Evolutionary conservation across 2,329 filamentous ascomycete genomes (phyloP), one percentile per base, ranked within the genome.

Genomic region (Pseudogymnoascus sp.): DNA sequence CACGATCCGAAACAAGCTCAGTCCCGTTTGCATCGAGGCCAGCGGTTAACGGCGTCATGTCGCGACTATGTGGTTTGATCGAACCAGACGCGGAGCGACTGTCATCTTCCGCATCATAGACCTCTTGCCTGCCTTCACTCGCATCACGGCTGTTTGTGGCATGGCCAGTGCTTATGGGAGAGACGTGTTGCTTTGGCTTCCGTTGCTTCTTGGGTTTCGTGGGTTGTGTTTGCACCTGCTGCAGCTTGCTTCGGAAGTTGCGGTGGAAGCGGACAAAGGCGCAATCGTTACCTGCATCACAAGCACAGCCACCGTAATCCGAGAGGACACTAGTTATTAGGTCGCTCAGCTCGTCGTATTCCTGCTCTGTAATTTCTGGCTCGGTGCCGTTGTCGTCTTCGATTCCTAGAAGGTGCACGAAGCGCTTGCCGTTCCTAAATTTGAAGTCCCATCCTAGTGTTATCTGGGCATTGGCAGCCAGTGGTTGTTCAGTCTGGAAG

Each of bases 241-340:
- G 80, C 11, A 75, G 72, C 64, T 79, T 82, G 43, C 75, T 74
- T 64, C 83, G 75, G 69, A 86, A 85, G 62, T 81, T 83, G 61
- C 83, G 79, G 71, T 86, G 83, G 68, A 88, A 88, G 19, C 84
- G 83, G 65, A 79, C 80, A 75, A 89, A 88, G 2, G 85, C 83
- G 70, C 86, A 89, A 64, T 87, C 83, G 43, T 79, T 77, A 6
- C 84, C 85, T 13, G 85, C 74, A 64, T 88, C 83, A 73, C 90
- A 93, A 4, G 90, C 90, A 75, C 90, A 93, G 16, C 89, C 90
- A 16, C 90, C 90, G 70, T 91, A 90, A 72, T 92, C 89, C 16
- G 89, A 88, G 6, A 93, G 80, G 7, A 92, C 86, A 43, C 81
- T 83, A 62, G 86, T 82, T 6, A 91, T 84, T 84, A 87, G 91